Evolutionary conservation across 352 stramenopile species (phyloP), one percentile per base, ranked within the genome.

Genomic region (Paralagenidium karlingii): DNA sequence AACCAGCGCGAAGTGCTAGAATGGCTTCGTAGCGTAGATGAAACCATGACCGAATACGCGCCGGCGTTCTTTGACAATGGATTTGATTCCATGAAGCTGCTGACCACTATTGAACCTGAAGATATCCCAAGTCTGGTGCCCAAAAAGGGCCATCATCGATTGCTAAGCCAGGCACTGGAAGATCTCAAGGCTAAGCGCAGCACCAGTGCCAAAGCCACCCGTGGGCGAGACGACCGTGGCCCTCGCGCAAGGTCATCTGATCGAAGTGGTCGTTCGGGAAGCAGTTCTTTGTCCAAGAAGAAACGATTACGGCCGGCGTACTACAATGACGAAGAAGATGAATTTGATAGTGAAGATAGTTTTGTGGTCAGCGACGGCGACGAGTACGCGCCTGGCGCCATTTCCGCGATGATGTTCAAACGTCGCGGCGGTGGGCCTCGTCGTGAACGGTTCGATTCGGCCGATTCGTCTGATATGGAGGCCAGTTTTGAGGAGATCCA

Each of bases 321-420:
- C 19, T 88, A 83, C 46, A 74, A 76, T 38, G 69, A 89, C 21
- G n/a, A n/a, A n/a, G n/a, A n/a, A n/a, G n/a, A n/a, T n/a, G n/a
- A n/a, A n/a, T 74, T 87, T 43, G 78, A 89, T n/a, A 89, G 70
- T 28, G 78, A 92, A 43, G 78, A 92, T 46, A 85, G 78, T 39
- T 92, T 92, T 44, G 74, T 92, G 16, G 76, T 89, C 26, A 78
- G 76, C 32, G 68, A 80, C 40, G 71, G 74, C 29, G 75, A 79
- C 26, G 73, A 81, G 47, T 92, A 87, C 47, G 55, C 54, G 30
- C 75, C 73, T 1, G 78, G 78, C 11, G 62, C 60, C 45, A 89
- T 92, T 51, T 66, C 75, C 21, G 63, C 65, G 15, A 87, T 89
- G 73, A 76, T 92, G 24, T 9, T 12, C 0, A 46, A 48, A 26